phyloP scores from a whole-genome alignment of 495 filamentous ascomycete species.

The Lophiostoma macrostomum region DNA sequence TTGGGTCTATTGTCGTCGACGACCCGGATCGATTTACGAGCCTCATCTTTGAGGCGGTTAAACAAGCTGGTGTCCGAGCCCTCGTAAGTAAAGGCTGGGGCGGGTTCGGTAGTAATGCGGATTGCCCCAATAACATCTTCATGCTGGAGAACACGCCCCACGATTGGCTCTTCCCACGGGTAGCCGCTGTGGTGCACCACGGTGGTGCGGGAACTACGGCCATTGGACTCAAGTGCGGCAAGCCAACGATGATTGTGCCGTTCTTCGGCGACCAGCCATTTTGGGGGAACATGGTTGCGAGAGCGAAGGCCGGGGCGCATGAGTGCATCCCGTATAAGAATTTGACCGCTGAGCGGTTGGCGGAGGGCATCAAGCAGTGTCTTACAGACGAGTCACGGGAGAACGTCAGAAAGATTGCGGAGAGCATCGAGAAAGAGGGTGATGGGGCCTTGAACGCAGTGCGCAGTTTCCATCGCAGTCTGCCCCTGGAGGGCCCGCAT shows the following conservation, averaged over 20 bases:
- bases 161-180: constrained; percentile 42
- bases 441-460: constrained; percentile 73
- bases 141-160: constrained; percentile 44
- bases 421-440: constrained; percentile 63
- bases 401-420: constrained; percentile 58
- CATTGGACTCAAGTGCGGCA: constrained; percentile 40
- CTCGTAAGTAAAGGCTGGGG: constrained; percentile 45
- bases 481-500: constrained; percentile 54
- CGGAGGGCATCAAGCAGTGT: constrained; percentile 66
- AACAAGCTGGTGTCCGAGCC: constrained; percentile 39
- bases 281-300: constrained; percentile 73
- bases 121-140: constrained; percentile 39
- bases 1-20: constrained; percentile 44
- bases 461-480: constrained; percentile 61
- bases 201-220: constrained; percentile 44
- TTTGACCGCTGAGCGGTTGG: constrained; percentile 60
- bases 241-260: constrained; percentile 43
- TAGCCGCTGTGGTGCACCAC: constrained; percentile 42
- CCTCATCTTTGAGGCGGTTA: constrained; percentile 41
- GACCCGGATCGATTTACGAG: constrained; percentile 41
- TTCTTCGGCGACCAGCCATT: constrained; percentile 62
- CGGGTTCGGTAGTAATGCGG: constrained; percentile 33
- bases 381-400: constrained; percentile 55
- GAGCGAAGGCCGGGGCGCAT: constrained; percentile 61
- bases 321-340: constrained; percentile 70